Percentiles rank a stretch among this genome's conserved stretches.
These are phyloP conservation scores for Debaryomyces castellii DNA, from an alignment of 805 yeast species.

Conservation along the genomic window DNA sequence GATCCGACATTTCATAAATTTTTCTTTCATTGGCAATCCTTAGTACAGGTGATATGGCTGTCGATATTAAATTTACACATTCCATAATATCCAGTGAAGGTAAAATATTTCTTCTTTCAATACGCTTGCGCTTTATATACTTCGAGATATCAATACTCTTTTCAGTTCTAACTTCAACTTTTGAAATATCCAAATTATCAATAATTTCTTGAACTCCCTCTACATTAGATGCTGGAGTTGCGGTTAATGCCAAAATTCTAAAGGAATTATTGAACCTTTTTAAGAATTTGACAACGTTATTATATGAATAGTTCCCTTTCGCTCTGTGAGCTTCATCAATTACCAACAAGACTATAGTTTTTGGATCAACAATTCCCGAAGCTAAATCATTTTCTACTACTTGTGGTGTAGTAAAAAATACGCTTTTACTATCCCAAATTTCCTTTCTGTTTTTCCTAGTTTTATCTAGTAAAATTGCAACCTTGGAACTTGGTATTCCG, in stretches of 20 bases:
- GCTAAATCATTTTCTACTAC: conserved; percentile 88
- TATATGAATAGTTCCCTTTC: conserved; percentile 85
- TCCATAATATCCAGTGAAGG: conserved; percentile 54
- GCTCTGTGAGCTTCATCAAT: conserved; percentile 97
- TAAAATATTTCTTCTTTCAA: conserved; percentile 59
- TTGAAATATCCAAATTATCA: conserved; percentile 67
- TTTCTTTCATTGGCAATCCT: conserved; percentile 62
- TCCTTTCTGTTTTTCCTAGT: conserved; percentile 58
- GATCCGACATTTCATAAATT: conserved; percentile 64
- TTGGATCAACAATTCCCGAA: conserved; percentile 75
- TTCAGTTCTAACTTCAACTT: conserved; percentile 84
- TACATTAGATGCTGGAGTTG: conserved; percentile 89
- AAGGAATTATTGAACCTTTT: conserved; percentile 57
- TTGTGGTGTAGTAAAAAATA: conserved; percentile 95
- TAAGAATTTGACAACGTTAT: conserved; percentile 68
- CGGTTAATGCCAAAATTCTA: conserved; percentile 84
- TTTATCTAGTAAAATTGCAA: conserved; percentile 75
- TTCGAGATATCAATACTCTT: conserved; percentile 73
- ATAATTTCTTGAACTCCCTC: conserved; percentile 88
- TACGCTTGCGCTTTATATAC: conserved; percentile 69
- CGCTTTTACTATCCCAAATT: conserved; percentile 75
- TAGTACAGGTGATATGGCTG: conserved; percentile 66
- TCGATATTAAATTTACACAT: conserved; percentile 53
- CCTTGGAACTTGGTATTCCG: conserved; percentile 73
- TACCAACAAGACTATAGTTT: conserved; percentile 69